A percentile compares a stretch with the other conserved stretches of the same genome.
Conservation (phyloP, 768 basidiomycete species). For the Steccherinum ochraceum region DNA sequence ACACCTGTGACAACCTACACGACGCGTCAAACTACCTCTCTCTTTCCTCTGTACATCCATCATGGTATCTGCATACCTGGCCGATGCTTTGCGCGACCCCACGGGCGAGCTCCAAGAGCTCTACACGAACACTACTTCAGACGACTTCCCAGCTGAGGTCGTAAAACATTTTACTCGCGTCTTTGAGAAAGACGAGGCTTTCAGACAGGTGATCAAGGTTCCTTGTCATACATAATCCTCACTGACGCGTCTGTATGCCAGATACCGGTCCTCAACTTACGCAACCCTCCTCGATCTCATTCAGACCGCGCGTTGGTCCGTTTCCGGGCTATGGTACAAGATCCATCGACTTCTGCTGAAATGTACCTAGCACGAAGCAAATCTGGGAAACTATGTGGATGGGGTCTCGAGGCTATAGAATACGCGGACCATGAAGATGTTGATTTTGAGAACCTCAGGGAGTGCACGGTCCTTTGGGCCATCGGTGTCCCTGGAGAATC, state of each 20-base stretch:
- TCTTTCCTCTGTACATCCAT: not conserved
- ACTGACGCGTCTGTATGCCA: slow-evolving; percentile 20
- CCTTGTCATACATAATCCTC: not conserved
- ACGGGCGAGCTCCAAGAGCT: slow-evolving; percentile 42
- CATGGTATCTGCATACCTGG: slow-evolving; percentile 49
- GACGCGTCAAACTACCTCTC: not conserved
- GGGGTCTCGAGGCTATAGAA: slow-evolving; percentile 49
- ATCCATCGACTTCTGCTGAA: slow-evolving; percentile 68
- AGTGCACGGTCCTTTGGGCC: slow-evolving; percentile 65
- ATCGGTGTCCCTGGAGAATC: slow-evolving; percentile 68
- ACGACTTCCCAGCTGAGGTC: slow-evolving; percentile 24
- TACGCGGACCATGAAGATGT: slow-evolving; percentile 24
- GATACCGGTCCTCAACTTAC: slow-evolving; percentile 52
- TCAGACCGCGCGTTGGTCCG: slow-evolving; percentile 53
- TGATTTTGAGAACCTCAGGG: slow-evolving; percentile 48
- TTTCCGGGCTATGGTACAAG: slow-evolving; percentile 78
- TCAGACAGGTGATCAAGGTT: slow-evolving; percentile 16
- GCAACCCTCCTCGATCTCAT: slow-evolving; percentile 43
- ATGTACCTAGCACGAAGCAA: slow-evolving; percentile 54
- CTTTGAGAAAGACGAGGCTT: slow-evolving; percentile 19
- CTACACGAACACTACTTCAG: slow-evolving; percentile 23
- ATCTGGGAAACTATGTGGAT: slow-evolving; percentile 55
- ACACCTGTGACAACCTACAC: not conserved
- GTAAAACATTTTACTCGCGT: slow-evolving; percentile 24
- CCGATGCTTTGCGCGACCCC: slow-evolving; percentile 46